phyloP scores from a whole-genome alignment of 768 basidiomycete species.

The Amanita exitialis region DNA sequence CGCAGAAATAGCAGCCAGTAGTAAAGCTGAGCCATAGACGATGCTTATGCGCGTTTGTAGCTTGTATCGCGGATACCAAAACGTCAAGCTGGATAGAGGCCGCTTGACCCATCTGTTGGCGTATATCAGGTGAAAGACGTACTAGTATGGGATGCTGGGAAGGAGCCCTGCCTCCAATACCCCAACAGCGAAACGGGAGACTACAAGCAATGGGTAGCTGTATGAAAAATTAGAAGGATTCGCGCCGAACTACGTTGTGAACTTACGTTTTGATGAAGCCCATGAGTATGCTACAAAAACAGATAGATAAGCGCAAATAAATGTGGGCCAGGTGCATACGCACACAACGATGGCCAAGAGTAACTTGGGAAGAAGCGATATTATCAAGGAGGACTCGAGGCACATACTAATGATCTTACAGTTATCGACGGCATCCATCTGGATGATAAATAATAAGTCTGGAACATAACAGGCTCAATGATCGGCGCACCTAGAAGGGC shows the following conservation, averaged over 20 bases:
- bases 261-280: background rate
- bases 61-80: conserved; percentile 61
- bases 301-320: background rate
- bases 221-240: no score
- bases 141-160: conserved; percentile 72
- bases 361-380: background rate
- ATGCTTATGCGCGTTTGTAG: conserved; percentile 50
- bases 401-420: background rate
- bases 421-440: background rate
- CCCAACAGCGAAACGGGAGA: conserved; percentile 20
- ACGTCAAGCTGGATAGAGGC: conserved; percentile 33
- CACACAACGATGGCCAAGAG: background rate
- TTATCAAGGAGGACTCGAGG: background rate
- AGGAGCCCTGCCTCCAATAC: conserved; percentile 63
- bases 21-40: conserved; percentile 57
- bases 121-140: conserved; percentile 9
- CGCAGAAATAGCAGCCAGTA: conserved; percentile 56
- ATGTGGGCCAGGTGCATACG: background rate
- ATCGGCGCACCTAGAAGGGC: background rate
- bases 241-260: background rate
- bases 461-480: background rate
- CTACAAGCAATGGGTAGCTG: background rate
- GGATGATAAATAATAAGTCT: no score
- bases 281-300: background rate
- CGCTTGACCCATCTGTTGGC: background rate